Base-by-base conservation (phyloP, 2,329 filamentous ascomycete genomes). In the Aspergillus sp. region DNA sequence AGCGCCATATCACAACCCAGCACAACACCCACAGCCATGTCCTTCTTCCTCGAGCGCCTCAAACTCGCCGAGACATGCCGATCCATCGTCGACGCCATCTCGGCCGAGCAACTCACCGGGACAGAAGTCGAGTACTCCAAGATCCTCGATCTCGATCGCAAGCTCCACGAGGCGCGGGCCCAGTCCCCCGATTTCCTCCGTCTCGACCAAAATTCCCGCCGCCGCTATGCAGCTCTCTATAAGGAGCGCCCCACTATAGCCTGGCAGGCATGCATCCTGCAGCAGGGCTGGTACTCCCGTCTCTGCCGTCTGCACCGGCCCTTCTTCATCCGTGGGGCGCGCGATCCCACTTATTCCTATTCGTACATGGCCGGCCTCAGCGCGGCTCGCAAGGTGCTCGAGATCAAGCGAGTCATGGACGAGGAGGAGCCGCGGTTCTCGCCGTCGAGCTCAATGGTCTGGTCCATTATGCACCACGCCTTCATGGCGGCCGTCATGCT, bases 11-110 rank as follows among this genome's bases (percentile, higher is more conserved):
- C 40, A 6, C 58, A 62, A 17, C 71, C 77, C 1, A 51, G 70
- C 0, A 67, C 69, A 3, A 67, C 73, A 14, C 76, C 77, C 8
- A 80, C 79, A 0, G 65, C 67, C 12, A 80, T 79, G 75, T 76
- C 77, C 6, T 82, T 79, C 56, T 76, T 74, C 23, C 64, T 80
- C 5, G 69, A 75, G 35, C 73, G 79, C 0, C 67, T 79, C n/a
- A 73, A 71, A 27, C 63, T 81, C 9, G 73, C 73, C 14, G 67
- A 73, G 35, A 62, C 76, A 4, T 78, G 75, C 45, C 73, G 78
- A 3, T 66, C 71, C 7, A 71, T 80, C 2, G 68, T 76, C 2
- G 79, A 82, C 49, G 60, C 66, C 12, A 68, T 64, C 2, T 67
- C 70, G 5, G 55, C 69, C 9, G 64, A 69, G 14, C 60, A 68